These are phyloP conservation scores for Fraxinus pennsylvanica DNA, from an alignment of 257 asterid species.

Conservation along the genomic window DNA sequence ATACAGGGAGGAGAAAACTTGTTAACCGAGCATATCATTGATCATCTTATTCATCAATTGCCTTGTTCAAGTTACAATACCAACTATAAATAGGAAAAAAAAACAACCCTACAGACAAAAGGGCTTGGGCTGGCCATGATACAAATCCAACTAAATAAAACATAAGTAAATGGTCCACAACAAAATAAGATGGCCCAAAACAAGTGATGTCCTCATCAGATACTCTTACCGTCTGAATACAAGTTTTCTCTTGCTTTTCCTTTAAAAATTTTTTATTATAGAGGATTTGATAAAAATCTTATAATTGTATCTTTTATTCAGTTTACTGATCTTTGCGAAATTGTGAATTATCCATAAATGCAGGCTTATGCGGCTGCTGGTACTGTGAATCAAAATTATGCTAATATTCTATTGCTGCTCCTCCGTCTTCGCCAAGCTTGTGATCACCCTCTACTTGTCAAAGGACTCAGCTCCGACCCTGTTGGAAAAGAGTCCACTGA, in stretches of 20 bases:
- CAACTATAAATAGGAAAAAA: no score
- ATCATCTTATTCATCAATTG: no score
- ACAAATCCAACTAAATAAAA: no score
- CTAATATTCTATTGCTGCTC: conserved; percentile 89
- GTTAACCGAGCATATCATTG: no score
- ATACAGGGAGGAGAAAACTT: no score
- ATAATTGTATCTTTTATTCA: conserved; percentile 15
- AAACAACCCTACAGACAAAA: no score
- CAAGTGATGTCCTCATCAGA: no score
- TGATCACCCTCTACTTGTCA: conserved; percentile 95
- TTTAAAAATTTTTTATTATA: neutral
- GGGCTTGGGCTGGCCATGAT: no score
- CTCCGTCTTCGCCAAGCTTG: conserved; percentile 99
- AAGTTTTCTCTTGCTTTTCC: conserved; percentile 5
- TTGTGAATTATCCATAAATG: conserved; percentile 13
- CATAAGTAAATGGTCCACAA: no score
- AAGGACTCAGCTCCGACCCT: conserved; percentile 67
- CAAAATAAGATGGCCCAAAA: no score
- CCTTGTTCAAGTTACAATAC: no score
- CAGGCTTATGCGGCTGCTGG: conserved; percentile 99
- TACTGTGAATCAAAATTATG: conserved; percentile 92
- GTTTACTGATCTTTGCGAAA: conserved; percentile 16
- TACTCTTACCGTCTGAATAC: neutral
- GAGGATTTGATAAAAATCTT: conserved; percentile 13
- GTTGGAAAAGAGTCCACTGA: conserved; percentile 63